Evolutionary conservation across 2,329 filamentous ascomycete species (phyloP).

Genomic region (Septoria linicola): DNA sequence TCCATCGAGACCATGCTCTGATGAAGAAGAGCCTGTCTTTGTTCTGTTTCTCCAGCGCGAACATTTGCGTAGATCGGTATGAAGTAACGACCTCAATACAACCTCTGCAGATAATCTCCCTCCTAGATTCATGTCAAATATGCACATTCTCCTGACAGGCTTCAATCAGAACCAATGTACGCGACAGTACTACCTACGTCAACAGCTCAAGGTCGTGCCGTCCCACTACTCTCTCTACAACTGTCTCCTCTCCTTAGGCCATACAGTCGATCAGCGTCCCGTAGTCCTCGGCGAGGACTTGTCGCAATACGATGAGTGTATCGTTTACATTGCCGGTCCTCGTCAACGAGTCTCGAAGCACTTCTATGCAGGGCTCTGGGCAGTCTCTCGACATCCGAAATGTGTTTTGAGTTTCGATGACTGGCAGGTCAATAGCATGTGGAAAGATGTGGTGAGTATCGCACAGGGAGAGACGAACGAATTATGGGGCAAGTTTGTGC

Average conservation of each 20-base stretch:
- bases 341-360: not conserved
- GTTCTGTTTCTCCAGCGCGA: too few species aligned
- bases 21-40: too few species aligned
- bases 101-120: too few species aligned
- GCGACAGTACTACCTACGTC: constrained; percentile 5
- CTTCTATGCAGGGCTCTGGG: constrained; percentile 4
- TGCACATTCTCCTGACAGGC: constrained; percentile 14
- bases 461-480: not conserved
- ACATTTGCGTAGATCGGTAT: too few species aligned
- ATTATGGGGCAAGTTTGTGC: not conserved
- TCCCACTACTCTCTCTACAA: constrained; percentile 14
- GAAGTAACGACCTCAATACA: too few species aligned
- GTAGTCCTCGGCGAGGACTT: constrained; percentile 3
- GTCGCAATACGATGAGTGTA: constrained; percentile 6
- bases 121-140: too few species aligned
- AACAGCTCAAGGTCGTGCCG: constrained; percentile 8
- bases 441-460: not conserved
- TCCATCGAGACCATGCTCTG: too few species aligned
- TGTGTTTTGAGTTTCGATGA: constrained; percentile 15
- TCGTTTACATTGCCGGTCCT: constrained; percentile 8
- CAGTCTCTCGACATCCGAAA: constrained; percentile 5
- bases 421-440: constrained; percentile 3
- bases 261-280: constrained; percentile 6
- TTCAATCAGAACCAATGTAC: constrained; percentile 7
- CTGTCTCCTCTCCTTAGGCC: constrained; percentile 11